phyloP scores from a whole-genome alignment of 169 alveolate species.

The Cyclospora cayetanensis region DNA sequence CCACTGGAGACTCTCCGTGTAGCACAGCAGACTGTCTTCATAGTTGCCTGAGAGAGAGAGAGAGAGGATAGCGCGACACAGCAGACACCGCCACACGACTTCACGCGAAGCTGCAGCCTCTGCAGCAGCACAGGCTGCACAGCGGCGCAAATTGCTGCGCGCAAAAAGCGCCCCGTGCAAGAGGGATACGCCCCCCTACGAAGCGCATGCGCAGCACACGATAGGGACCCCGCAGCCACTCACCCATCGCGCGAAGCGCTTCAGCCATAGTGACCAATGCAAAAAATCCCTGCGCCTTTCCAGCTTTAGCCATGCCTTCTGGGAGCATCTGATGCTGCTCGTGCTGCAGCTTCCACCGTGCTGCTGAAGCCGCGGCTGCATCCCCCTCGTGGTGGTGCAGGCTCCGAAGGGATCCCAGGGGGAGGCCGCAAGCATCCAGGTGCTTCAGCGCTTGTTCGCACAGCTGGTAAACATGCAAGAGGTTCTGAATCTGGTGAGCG shows the following conservation, averaged over 20 bases:
- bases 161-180: neutral
- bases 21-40: constrained; percentile 31
- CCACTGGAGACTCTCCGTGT: constrained; percentile 55
- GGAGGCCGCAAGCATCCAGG: constrained; percentile 61
- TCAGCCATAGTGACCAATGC: constrained; percentile 50
- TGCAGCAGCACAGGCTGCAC: neutral
- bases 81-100: neutral
- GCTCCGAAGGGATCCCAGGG: constrained; percentile 52
- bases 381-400: neutral
- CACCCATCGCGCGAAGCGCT: constrained; percentile 50
- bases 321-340: constrained; percentile 7
- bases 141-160: neutral
- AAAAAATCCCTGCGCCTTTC: constrained; percentile 48
- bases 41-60: constrained; percentile 31
- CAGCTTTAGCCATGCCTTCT: constrained; percentile 8
- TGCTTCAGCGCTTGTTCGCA: constrained; percentile 56
- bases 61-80: too few species aligned
- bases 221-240: constrained; percentile 28
- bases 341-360: neutral
- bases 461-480: constrained; percentile 22
- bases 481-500: neutral
- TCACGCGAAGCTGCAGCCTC: neutral
- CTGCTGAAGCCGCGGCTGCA: neutral
- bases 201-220: neutral
- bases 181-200: neutral